A percentile compares a stretch with the other conserved stretches of the same genome.
These are phyloP conservation scores for Parachlorella kessleri DNA, from an alignment of 139 green algal genomes.

Conservation along the genomic window DNA sequence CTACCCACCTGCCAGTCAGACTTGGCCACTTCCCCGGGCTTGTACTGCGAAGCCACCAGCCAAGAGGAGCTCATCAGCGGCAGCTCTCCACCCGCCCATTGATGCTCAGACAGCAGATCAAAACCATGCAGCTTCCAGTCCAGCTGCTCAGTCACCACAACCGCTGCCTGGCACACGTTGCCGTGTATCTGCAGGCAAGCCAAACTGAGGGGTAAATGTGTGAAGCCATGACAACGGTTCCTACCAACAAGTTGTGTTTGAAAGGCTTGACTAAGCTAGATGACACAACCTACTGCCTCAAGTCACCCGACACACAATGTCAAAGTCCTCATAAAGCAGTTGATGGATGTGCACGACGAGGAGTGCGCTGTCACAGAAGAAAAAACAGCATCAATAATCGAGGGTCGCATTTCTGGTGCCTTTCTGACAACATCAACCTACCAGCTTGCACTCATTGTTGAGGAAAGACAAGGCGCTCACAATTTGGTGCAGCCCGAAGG, in stretches of 20 bases:
- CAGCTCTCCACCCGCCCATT: constrained; percentile 31
- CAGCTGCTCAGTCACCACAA: constrained; percentile 89
- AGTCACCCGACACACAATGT: too few relatives aligned
- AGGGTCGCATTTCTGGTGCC: too few relatives aligned
- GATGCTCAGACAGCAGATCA: constrained; percentile 87
- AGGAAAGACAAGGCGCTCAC: constrained; percentile 94
- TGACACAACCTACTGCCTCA: too few relatives aligned
- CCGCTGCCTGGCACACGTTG: constrained; percentile 80
- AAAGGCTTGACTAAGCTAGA: too few relatives aligned
- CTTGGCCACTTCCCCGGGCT: constrained; percentile 84
- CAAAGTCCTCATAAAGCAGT: too few relatives aligned
- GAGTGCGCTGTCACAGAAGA: too few relatives aligned
- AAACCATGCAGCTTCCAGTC: constrained; percentile 97
- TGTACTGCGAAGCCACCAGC: constrained; percentile 85
- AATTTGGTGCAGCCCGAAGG: constrained; percentile 89
- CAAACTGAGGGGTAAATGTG: too few relatives aligned
- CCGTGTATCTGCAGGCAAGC: constrained; percentile 79
- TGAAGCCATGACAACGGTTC: too few relatives aligned
- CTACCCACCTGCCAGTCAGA: constrained; percentile 81
- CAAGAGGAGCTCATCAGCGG: constrained; percentile 55
- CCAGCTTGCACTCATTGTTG: constrained; percentile 93
- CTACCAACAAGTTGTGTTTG: too few relatives aligned
- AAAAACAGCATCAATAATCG: too few relatives aligned
- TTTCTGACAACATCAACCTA: too few relatives aligned
- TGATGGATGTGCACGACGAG: too few relatives aligned